A percentile compares a stretch with the other conserved stretches of the same genome.
These are phyloP conservation scores for Sugiyamaella qingdaonensis DNA, from an alignment of 805 yeast genomes.

Conservation along the genomic window DNA sequence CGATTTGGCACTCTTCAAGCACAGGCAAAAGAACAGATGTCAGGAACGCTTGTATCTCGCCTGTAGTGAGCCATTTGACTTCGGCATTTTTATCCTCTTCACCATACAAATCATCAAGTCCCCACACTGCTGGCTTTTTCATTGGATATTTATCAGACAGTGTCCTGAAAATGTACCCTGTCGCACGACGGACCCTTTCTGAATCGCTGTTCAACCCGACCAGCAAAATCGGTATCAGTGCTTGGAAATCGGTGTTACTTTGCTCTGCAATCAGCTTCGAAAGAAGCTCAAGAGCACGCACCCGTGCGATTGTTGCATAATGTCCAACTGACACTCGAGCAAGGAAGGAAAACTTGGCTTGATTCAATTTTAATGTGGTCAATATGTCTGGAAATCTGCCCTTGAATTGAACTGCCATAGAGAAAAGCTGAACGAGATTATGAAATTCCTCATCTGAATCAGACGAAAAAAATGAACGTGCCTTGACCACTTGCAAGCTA, in stretches of 20 bases:
- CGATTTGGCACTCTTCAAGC: constrained; percentile 46
- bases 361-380: background rate
- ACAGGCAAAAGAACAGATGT: constrained; percentile 35
- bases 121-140: constrained; percentile 29
- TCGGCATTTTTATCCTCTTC: constrained; percentile 40
- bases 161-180: constrained; percentile 23
- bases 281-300: constrained; percentile 30
- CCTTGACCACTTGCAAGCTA: constrained; percentile 7
- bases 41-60: constrained; percentile 53
- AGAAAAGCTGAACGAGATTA: constrained; percentile 6
- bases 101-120: constrained; percentile 49
- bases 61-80: constrained; percentile 53
- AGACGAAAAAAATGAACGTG: constrained; percentile 15
- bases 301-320: constrained; percentile 35
- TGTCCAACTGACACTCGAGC: constrained; percentile 34
- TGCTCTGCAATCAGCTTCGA: constrained; percentile 11
- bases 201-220: constrained; percentile 33
- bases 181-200: constrained; percentile 30
- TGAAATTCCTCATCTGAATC: constrained; percentile 13
- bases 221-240: constrained; percentile 31
- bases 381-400: constrained; percentile 1
- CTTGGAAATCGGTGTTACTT: constrained; percentile 32
- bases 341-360: constrained; percentile 29
- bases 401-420: constrained; percentile 5
- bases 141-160: constrained; percentile 24